Base-by-base conservation (phyloP, 2,329 filamentous ascomycete genomes). In the Exophiala alcalophila region DNA sequence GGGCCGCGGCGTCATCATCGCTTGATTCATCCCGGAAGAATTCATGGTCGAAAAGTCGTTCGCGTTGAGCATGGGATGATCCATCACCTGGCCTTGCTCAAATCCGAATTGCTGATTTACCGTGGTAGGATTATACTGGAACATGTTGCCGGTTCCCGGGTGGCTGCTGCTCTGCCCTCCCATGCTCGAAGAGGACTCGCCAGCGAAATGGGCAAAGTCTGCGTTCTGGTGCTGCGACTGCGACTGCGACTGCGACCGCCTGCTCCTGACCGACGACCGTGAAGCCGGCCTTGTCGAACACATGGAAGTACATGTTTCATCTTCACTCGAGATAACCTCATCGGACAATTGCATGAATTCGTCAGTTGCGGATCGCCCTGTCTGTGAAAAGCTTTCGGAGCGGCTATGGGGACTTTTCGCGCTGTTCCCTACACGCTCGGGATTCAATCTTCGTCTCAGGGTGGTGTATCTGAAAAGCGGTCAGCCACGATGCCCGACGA, bases 261-360 rank as follows among this genome's bases (percentile, higher is more conserved):
- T 35, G 21, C 32, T 35, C 15, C 16, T 19, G 11, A 2, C 25
- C 18, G 32, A 35, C 14, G 32, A 21, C 6, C 32, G 32, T 10
- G 32, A 35, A 15, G 32, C 19, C 20, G 32, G 32, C 14, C 32
- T 35, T 14, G 32, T 35, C 32, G 32, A 35, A 12, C n/a, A 16
- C 18, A 35, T 35, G 11, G 32, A 35, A 21, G 32, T 23, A 25
- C 19, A 35, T 3, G 18, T 24, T 14, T 35, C 32, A n/a, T 35
- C 32, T 25, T 35, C 32, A n/a, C 32, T 35, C 6, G 32, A 35
- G 5, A 21, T 10, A 12, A 25, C n/a, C 11, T 25, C 32, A 21
- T 35, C 32, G 5, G 32, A 35, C 25, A 25, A 9, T 12, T 35
- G 32, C 20, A 35, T 35, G 19, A 35, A 14, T n/a, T 35, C 32